Base-by-base conservation (phyloP, 805 yeast species). In the Ogataea corticis region DNA sequence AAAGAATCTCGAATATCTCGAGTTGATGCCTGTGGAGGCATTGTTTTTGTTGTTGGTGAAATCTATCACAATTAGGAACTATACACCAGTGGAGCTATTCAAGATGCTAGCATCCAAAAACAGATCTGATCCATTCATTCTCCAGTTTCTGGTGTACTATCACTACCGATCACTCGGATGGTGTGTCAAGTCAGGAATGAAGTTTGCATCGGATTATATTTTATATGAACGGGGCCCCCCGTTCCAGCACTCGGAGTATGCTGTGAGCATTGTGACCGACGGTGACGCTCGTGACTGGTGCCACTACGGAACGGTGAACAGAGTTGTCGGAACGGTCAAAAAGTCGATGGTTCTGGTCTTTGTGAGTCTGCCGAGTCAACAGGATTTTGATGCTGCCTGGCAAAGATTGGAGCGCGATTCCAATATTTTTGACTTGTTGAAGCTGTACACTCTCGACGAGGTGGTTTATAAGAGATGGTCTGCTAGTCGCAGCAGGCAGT, bases 181-280 rank as follows among this genome's bases (percentile, higher is more conserved):
- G 97, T 92, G 97, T 70, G 94, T 85, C 2, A 74, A 95, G 47
- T 79, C 91, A 0, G 99, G 98, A 0, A 78, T 90, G 45, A 94
- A 94, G 64, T 94, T 94, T 64, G 96, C 97, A 2, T 77, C 87
- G n/a, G 95, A 91, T 57, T 85, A 71, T 64, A 67, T 94, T 7
- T 70, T 94, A 4, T 94, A 94, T 63, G 80, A 84, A 43, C 72
- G 92, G 46, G 99, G 99, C 0, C 99, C 98, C 7, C 97, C 97
- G 1, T 89, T 91, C 62, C 81, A 85, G 41, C 99, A 94, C 62
- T 97, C 99, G 0, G 96, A 90, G 61, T 87, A 80, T 63, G 87
- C 92, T 37, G 69, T 86, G 10, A 55, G 46, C 18, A 49, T 63
- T 5, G 28, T 57, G 11, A 47, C 53, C 13, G 52, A 47, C 16